Base-by-base conservation (phyloP, 108 stramenopile genomes). In the Skeletonema potamos region DNA sequence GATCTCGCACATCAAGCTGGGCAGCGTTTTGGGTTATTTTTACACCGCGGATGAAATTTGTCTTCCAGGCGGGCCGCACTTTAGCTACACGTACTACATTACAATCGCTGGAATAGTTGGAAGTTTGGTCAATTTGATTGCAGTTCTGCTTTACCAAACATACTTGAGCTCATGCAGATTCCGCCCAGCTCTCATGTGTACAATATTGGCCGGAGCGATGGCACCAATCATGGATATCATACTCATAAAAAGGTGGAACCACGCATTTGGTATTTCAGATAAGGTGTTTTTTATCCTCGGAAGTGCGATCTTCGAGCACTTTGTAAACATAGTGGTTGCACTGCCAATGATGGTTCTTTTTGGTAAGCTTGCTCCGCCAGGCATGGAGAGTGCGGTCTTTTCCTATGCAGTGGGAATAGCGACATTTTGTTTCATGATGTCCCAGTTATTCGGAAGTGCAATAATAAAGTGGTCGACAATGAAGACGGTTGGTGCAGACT, bases 321-420 rank as follows among this genome's bases (percentile, higher is more conserved):
- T 81, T n/a, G 64, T 77, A 7, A 39, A 17, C 6, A 76, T 66
- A 34, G 29, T 81, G 9, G 55, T 62, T n/a, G 65, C 70, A 28
- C 59, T 81, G 20, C 75, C 80, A 6, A 77, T 77, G 75, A 59
- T 56, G 27, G 61, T 76, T 6, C 58, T 81, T 20, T 76, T 63
- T 61, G 80, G 75, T 10, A 81, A 81, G 70, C 51, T 81, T 24
- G 28, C 70, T 24, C 74, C 74, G 3, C 73, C 73, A 7, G 74
- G 74, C 0, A 81, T 81, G 80, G 80, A 81, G 64, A 65, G 63
- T 22, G 80, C 80, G 17, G 75, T 81, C 2, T 81, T 81, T 60
- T 62, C 75, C 26, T 81, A 77, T 54, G 59, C 70, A 27, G 80
- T 81, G 18, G 80, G 80, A 22, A 81, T 81, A 11, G 54, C 41